Percentiles rank a stretch among this genome's conserved stretches.
phyloP scores from a whole-genome alignment of 768 basidiomycete species.

The Hypsizygus marmoreus region DNA sequence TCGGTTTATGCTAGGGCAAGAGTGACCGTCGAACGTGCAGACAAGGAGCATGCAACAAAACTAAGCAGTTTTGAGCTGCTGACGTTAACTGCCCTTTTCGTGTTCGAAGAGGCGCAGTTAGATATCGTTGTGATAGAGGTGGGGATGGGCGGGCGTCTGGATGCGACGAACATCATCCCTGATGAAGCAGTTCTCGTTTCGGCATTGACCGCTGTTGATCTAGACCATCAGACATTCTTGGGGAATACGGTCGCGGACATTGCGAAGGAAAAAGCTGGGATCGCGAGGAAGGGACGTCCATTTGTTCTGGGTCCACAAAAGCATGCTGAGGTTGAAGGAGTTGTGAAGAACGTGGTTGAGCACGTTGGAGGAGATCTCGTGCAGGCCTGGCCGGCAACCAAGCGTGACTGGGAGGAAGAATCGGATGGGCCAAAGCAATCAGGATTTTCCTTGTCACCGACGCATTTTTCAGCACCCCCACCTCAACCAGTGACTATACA shows the following conservation, averaged over 20 bases:
- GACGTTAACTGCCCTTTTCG: slow-evolving; percentile 74
- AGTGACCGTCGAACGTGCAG: slow-evolving; percentile 47
- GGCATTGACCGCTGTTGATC: slow-evolving; percentile 83
- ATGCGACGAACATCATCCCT: slow-evolving; percentile 91
- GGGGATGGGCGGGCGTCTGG: slow-evolving; percentile 90
- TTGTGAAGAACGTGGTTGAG: slow-evolving; percentile 45
- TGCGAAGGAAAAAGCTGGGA: slow-evolving; percentile 80
- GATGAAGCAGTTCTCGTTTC: slow-evolving; percentile 69
- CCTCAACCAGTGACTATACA: slow-evolving; percentile 43
- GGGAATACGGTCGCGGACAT: slow-evolving; percentile 77
- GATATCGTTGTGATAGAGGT: slow-evolving; percentile 91
- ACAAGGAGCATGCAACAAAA: slow-evolving; percentile 42
- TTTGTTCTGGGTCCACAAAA: slow-evolving; percentile 71
- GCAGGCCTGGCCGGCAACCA: slow-evolving; percentile 33
- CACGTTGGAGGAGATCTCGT: slow-evolving; percentile 44
- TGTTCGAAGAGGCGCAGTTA: slow-evolving; percentile 70
- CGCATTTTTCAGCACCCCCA: slow-evolving; percentile 35
- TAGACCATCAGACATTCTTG: slow-evolving; percentile 92
- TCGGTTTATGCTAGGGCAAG: slow-evolving; percentile 50
- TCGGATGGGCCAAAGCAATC: slow-evolving; percentile 34
- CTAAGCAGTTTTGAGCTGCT: slow-evolving; percentile 84
- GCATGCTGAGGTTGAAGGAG: slow-evolving; percentile 47
- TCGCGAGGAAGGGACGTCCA: slow-evolving; percentile 61
- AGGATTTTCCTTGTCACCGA: slow-evolving; percentile 31
- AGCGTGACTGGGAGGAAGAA: slow-evolving; percentile 33